phyloP scores from a whole-genome alignment of 768 basidiomycete genomes.

The Fomitopsis serialis region DNA sequence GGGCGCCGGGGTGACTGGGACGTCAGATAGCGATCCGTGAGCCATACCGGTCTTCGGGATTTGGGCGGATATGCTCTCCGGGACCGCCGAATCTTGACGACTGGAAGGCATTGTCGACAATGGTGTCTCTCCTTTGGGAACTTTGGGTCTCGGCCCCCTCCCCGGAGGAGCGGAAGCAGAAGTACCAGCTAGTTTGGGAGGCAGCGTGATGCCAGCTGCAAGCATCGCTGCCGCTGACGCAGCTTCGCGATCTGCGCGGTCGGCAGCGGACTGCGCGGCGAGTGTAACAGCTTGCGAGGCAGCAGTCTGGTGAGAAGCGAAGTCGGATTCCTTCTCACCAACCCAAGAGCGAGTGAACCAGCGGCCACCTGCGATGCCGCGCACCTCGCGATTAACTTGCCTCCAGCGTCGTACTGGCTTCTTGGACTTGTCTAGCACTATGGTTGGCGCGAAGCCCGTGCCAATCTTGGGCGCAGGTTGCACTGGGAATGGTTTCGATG shows the following conservation, averaged over 20 bases:
- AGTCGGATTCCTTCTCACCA: constrained; percentile 76
- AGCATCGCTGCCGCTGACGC: constrained; percentile 8
- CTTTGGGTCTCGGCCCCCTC: constrained; percentile 2
- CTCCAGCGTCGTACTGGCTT: constrained; percentile 70
- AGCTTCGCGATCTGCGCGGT: constrained; percentile 2
- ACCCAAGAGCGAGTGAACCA: constrained; percentile 82
- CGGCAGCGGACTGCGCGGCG: constrained; percentile 9
- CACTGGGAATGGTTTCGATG: constrained; percentile 79
- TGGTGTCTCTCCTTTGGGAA: constrained; percentile 2
- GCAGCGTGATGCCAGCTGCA: constrained; percentile 11
- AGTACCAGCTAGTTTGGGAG: constrained; percentile 14
- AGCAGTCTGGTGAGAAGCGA: constrained; percentile 27
- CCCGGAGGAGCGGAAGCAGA: constrained; percentile 8
- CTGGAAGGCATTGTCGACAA: constrained; percentile 14
- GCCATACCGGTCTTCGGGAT: constrained; percentile 13
- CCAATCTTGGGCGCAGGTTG: constrained; percentile 74
- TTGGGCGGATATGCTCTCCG: constrained; percentile 16
- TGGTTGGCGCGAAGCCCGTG: constrained; percentile 61
- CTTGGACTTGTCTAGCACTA: constrained; percentile 60
- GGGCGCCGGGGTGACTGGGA: not conserved
- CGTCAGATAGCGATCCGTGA: constrained; percentile 3
- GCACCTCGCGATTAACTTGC: constrained; percentile 66
- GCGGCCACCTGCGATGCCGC: constrained; percentile 78
- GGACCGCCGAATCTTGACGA: constrained; percentile 18
- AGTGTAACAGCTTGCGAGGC: constrained; percentile 13